phyloP scores from a whole-genome alignment of 1,284 basidiomycete species.

The Erythrobasidium hasegawianum region DNA sequence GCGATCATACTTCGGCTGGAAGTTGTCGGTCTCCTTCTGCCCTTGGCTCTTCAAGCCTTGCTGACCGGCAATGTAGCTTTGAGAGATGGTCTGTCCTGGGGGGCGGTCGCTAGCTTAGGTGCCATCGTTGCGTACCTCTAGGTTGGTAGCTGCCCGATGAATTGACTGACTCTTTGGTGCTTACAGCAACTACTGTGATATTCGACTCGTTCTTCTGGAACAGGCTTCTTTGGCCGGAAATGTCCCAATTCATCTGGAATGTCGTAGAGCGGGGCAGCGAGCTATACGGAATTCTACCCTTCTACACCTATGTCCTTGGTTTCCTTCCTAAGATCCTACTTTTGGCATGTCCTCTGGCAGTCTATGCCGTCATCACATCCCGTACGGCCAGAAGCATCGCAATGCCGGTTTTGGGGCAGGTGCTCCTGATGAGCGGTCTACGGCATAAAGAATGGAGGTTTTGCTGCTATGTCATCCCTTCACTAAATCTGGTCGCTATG shows the following conservation, averaged over 20 bases:
- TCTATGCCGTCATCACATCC: constrained; percentile 55
- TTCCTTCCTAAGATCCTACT: constrained; percentile 76
- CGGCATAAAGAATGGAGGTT: constrained; percentile 86
- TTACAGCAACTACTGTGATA: constrained; percentile 55
- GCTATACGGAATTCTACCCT: constrained; percentile 85
- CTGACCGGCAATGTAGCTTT: constrained; percentile 18
- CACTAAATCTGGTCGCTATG: constrained; percentile 75
- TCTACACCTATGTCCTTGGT: constrained; percentile 64
- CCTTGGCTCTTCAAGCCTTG: constrained; percentile 59
- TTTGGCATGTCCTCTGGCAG: constrained; percentile 61
- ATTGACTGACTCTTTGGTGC: no score
- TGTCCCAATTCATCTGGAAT: constrained; percentile 77
- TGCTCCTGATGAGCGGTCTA: constrained; percentile 67
- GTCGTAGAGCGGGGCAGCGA: constrained; percentile 79
- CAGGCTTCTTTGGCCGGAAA: constrained; percentile 77
- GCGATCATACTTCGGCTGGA: constrained; percentile 78
- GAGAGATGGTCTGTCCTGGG: constrained; percentile 10
- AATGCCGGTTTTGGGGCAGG: constrained; percentile 58
- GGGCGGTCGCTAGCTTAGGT: constrained; percentile 2
- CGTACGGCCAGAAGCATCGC: constrained; percentile 54
- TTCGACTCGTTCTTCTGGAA: constrained; percentile 88
- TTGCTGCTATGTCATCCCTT: constrained; percentile 77
- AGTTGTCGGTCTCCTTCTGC: constrained; percentile 63
- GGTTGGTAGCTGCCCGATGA: no score
- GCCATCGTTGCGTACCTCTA: constrained; percentile 14